phyloP scores from a whole-genome alignment of 768 basidiomycete species.

The Postia placenta region DNA sequence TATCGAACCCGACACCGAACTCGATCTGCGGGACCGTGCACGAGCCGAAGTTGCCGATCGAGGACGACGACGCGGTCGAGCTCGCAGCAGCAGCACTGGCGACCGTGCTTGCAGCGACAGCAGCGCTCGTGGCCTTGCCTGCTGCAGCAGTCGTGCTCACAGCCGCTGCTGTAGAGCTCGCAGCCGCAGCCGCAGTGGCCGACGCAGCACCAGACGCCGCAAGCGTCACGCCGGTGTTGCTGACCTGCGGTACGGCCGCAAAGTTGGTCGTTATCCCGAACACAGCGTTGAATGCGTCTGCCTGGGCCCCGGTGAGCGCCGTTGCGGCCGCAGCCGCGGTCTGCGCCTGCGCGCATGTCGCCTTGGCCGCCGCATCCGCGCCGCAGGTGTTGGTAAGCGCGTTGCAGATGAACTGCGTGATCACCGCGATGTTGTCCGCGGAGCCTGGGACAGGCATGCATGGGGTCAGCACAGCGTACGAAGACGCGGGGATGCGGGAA shows the following conservation, averaged over 20 bases:
- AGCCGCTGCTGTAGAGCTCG: not conserved
- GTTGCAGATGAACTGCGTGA: conserved; percentile 55
- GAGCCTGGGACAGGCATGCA: not conserved
- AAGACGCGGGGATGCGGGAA: not conserved
- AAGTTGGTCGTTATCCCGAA: conserved; percentile 53
- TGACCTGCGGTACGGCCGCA: conserved; percentile 12
- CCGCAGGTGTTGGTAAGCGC: conserved; percentile 45
- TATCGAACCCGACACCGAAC: conserved; percentile 48
- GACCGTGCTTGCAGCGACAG: not conserved
- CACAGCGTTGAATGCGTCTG: conserved; percentile 58
- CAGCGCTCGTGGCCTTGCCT: not conserved
- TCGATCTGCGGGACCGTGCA: conserved; percentile 51
- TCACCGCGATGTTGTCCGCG: conserved; percentile 42
- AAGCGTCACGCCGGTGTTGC: not conserved
- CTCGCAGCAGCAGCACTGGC: conserved; percentile 1
- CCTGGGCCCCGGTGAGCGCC: conserved; percentile 40
- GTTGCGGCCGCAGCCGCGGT: conserved; percentile 19
- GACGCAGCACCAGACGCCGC: no score
- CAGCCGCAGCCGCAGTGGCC: not conserved
- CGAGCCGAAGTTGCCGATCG: conserved; percentile 40
- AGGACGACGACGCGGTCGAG: conserved; percentile 20
- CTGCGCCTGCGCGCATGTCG: conserved; percentile 38
- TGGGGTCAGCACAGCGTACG: conserved; percentile 6
- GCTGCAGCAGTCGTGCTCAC: not conserved
- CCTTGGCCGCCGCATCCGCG: conserved; percentile 48